These are phyloP conservation scores for Melanopsichium pennsylvanicum DNA, from an alignment of 1,284 basidiomycete species.

Conservation along the genomic window DNA sequence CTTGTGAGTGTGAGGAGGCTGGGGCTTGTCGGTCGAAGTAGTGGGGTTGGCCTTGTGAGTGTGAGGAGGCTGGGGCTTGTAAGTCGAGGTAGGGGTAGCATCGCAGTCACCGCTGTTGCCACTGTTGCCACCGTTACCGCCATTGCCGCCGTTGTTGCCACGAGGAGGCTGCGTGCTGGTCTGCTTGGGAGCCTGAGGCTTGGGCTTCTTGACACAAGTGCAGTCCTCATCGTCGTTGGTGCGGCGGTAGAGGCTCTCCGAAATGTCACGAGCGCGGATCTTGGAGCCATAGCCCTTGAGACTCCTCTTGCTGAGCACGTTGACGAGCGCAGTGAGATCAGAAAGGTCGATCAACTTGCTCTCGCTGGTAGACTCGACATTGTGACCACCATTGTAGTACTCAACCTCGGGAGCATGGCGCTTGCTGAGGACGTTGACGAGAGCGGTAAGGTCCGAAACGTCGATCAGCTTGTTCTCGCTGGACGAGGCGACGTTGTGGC, in stretches of 20 bases:
- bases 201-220: conserved; percentile 45
- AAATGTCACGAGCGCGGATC: conserved; percentile 40
- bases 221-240: conserved; percentile 43
- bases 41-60: not conserved
- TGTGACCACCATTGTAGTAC: conserved; percentile 41
- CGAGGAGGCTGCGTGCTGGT: not conserved
- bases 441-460: conserved; percentile 26
- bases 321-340: conserved; percentile 36
- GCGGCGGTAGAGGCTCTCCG: conserved; percentile 35
- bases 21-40: conserved; percentile 11
- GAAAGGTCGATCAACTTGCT: conserved; percentile 45
- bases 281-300: conserved; percentile 21
- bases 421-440: conserved; percentile 33
- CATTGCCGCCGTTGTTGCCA: not conserved
- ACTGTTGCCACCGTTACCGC: not conserved
- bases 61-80: conserved; percentile 6
- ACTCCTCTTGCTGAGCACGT: conserved; percentile 35
- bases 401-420: conserved; percentile 9
- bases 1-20: not conserved
- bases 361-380: conserved; percentile 35
- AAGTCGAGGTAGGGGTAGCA: too few relatives aligned
- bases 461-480: conserved; percentile 46
- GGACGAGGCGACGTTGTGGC: conserved; percentile 35
- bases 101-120: not conserved
- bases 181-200: conserved; percentile 25